A percentile compares a stretch with the other conserved stretches of the same genome.
Evolutionary conservation across 768 basidiomycete genomes (phyloP).

Genomic region (Boletus vinaceobasis): DNA sequence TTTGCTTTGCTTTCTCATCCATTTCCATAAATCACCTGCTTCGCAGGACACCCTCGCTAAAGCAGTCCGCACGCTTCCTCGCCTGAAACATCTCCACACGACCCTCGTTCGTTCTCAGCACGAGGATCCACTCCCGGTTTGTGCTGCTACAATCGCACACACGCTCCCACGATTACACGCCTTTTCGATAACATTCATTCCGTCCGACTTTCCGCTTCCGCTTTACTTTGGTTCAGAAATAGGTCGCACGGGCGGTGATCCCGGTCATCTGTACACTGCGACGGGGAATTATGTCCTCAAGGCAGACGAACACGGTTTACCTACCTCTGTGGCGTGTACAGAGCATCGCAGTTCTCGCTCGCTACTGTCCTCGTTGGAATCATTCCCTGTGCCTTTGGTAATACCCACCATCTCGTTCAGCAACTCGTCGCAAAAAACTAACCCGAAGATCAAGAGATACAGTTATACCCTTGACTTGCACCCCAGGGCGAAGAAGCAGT

Average conservation of each 20-base stretch:
- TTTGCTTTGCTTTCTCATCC: not conserved
- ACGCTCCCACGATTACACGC: constrained; percentile 62
- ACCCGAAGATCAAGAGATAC: constrained; percentile 25
- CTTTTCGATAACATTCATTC: constrained; percentile 66
- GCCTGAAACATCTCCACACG: constrained; percentile 58
- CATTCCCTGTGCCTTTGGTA: constrained; percentile 28
- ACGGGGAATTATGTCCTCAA: constrained; percentile 56
- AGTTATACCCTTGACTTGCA: constrained; percentile 25
- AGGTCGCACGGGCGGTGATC: constrained; percentile 31
- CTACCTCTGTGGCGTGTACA: constrained; percentile 47
- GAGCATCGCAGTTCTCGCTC: constrained; percentile 40
- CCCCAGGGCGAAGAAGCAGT: constrained; percentile 38
- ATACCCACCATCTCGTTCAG: constrained; percentile 9
- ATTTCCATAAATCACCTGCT: not conserved
- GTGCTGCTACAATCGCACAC: constrained; percentile 61
- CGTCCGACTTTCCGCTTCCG: constrained; percentile 50
- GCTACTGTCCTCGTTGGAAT: constrained; percentile 28
- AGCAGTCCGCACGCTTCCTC: constrained; percentile 56
- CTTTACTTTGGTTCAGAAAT: constrained; percentile 43
- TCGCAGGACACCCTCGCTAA: constrained; percentile 48
- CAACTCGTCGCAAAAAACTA: constrained; percentile 29
- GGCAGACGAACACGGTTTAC: constrained; percentile 64
- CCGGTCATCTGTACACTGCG: constrained; percentile 28
- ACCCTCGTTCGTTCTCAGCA: constrained; percentile 67
- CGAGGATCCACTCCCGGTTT: constrained; percentile 55